Base-by-base conservation (phyloP, 1,139 yeast genomes). In the Saccharomyces hybrid region DNA sequence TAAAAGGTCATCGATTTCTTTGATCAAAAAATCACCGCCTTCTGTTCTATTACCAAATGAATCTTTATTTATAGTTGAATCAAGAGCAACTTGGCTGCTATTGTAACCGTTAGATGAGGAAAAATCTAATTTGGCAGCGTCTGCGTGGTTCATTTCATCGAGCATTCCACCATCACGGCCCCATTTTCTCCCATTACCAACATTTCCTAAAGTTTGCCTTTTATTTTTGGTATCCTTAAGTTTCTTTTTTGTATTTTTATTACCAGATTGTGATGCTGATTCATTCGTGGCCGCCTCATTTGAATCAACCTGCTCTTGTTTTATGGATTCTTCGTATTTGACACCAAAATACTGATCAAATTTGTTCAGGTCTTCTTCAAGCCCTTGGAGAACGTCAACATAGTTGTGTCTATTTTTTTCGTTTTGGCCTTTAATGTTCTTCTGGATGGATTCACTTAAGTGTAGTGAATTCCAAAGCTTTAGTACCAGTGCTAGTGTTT, bases 121-220 rank as follows among this genome's bases (percentile, higher is more conserved):
- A 60, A 80, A 82, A 60, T 82, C 86, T 46, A 82, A 66, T 2
- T 67, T 65, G 6, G 65, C 66, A 4, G 67, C 68, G 50, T 67
- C 72, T 2, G 71, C 74, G 42, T 72, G 77, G 5, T 49, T 42
- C 9, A 55, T 54, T 28, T 78, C 82, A 51, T 74, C 75, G 47
- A 73, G 74, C 53, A 71, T 64, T 4, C 44, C 44, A 9, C 86
- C 86, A 62, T 80, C 81, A 27, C 70, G 69, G 11, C 73, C 75
- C 78, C 78, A 74, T 59, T 69, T 74, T 62, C 77, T 71, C 66
- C 67, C 75, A 48, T 63, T 62, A 16, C 54, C 52, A 27, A 57
- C 58, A 49, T 52, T 51, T 38, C 53, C 46, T 42, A 51, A n/a
- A 14, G 46, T 26, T 48, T 52, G 55, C 50, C 52, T 56, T 38